These are phyloP conservation scores for Gossypium mustelinum DNA, from an alignment of 345 rosid genomes.

Conservation along the genomic window DNA sequence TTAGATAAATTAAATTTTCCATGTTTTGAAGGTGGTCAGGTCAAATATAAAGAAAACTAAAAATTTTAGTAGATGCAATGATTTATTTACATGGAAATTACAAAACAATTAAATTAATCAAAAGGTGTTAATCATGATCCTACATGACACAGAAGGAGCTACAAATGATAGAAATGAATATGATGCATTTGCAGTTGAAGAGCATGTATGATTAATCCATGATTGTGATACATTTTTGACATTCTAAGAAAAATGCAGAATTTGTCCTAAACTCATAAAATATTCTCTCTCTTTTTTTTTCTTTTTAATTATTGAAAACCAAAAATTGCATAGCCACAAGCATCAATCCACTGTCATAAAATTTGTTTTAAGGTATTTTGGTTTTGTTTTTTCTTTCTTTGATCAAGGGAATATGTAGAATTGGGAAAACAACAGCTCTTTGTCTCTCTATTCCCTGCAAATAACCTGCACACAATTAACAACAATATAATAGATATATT, in stretches of 20 bases:
- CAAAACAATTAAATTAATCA: not conserved
- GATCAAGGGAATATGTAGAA: not conserved
- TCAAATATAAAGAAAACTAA: too few species aligned
- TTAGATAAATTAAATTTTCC: too few species aligned
- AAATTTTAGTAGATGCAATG: too few species aligned
- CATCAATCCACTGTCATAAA: not conserved
- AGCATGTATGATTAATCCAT: not conserved
- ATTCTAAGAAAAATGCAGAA: not conserved
- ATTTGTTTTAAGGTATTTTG: not conserved
- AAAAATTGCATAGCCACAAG: not conserved
- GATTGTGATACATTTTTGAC: not conserved
- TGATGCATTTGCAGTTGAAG: not conserved
- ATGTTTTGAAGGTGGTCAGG: too few species aligned
- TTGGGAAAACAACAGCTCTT: not conserved
- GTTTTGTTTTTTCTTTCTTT: not conserved
- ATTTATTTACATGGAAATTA: too few species aligned
- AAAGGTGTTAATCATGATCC: not conserved
- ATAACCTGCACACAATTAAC: not conserved
- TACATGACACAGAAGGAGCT: not conserved
- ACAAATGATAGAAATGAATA: not conserved
- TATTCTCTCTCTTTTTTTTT: not conserved
- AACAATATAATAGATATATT: not conserved
- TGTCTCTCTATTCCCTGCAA: slow-evolving; percentile 1
- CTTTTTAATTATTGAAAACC: not conserved
- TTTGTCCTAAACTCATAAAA: not conserved